phyloP scores from a whole-genome alignment of 352 stramenopile genomes.

The Phytopythium litorale region DNA sequence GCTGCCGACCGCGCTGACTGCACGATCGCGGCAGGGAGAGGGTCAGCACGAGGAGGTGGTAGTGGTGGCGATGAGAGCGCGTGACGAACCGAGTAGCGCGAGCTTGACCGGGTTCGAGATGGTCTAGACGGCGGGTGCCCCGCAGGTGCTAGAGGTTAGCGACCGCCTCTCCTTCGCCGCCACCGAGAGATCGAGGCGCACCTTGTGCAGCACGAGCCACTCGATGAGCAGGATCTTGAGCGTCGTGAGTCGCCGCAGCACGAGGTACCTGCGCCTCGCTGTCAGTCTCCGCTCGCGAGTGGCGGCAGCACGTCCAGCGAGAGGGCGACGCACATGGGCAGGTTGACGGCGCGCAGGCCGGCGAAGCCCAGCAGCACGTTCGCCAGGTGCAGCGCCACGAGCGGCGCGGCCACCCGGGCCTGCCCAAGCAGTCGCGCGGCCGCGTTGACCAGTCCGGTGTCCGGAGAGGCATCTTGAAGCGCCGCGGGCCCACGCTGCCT shows the following conservation, averaged over 20 bases:
- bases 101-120: slow-evolving; percentile 51
- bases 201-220: slow-evolving; percentile 66
- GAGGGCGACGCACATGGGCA: slow-evolving; percentile 53
- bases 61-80: not conserved
- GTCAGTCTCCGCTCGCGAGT: not conserved
- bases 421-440: not conserved
- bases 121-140: slow-evolving; percentile 15
- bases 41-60: not conserved
- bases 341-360: slow-evolving; percentile 62
- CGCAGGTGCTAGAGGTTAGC: not conserved
- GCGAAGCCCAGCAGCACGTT: slow-evolving; percentile 71
- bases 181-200: not conserved
- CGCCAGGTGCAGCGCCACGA: slow-evolving; percentile 46
- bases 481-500: not conserved
- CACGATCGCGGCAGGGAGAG: not conserved
- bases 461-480: not conserved
- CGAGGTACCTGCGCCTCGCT: slow-evolving; percentile 34
- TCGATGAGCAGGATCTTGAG: slow-evolving; percentile 78
- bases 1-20: slow-evolving; percentile 59
- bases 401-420: slow-evolving; percentile 38
- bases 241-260: slow-evolving; percentile 64
- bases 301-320: not conserved
- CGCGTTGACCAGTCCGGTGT: not conserved
- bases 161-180: no score
- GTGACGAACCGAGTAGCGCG: slow-evolving; percentile 45